Evolutionary conservation across 208 protist genomes (phyloP).

Genomic region (Leishmania guyanensis): DNA sequence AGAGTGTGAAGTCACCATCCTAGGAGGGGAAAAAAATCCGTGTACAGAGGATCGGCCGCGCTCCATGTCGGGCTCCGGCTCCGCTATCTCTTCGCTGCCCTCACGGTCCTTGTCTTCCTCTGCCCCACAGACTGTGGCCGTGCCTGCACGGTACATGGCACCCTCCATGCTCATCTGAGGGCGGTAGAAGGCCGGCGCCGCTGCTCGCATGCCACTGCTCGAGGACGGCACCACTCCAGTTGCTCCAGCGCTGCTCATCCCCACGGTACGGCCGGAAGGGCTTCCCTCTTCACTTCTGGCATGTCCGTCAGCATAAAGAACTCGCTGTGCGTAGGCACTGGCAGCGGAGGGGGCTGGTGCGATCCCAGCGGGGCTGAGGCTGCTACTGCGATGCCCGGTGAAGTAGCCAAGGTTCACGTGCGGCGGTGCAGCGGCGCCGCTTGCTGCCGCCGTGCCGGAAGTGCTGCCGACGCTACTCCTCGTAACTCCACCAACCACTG

Average conservation of each 20-base stretch:
- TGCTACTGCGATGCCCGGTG: background rate
- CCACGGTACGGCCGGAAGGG: background rate
- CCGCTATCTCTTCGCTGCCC: conserved; percentile 6
- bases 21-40: conserved; percentile 5
- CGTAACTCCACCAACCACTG: background rate
- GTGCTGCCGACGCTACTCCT: background rate
- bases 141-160: background rate
- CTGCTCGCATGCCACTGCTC: conserved; percentile 15
- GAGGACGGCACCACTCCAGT: background rate
- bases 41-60: conserved; percentile 21
- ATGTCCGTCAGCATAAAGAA: background rate
- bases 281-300: background rate
- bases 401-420: conserved; percentile 29
- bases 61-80: background rate
- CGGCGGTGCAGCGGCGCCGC: conserved; percentile 11
- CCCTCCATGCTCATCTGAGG: conserved; percentile 1
- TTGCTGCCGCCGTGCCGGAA: background rate
- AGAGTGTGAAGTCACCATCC: background rate
- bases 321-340: background rate
- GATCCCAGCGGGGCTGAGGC: background rate
- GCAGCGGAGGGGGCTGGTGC: conserved; percentile 5
- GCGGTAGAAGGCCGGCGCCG: conserved; percentile 15
- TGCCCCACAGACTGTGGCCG: background rate
- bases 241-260: background rate
- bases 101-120: background rate